phyloP scores from a whole-genome alignment of 2,329 filamentous ascomycete genomes.

The Raffaelea deltoideospora region DNA sequence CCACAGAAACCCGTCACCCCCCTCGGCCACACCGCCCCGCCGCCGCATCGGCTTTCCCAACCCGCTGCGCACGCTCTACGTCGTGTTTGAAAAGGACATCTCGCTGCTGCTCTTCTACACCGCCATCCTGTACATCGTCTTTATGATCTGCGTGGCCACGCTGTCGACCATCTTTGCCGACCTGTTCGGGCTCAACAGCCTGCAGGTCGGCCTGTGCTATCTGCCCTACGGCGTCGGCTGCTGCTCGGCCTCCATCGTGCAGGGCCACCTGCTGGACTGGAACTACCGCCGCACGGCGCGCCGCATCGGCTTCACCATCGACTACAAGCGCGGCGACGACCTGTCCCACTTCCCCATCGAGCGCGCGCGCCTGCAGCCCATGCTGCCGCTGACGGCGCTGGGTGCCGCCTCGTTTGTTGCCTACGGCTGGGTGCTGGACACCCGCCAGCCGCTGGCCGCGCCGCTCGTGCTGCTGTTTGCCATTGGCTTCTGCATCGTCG shows the following conservation, averaged over 20 bases:
- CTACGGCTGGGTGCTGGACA: slow-evolving; percentile 38
- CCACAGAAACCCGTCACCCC: no score
- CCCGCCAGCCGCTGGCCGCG: slow-evolving; percentile 29
- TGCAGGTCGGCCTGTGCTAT: slow-evolving; percentile 38
- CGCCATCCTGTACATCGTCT: slow-evolving; percentile 38
- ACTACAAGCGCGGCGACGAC: slow-evolving; percentile 39
- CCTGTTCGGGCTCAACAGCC: slow-evolving; percentile 34
- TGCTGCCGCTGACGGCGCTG: slow-evolving; percentile 37
- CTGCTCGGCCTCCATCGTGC: slow-evolving; percentile 29
- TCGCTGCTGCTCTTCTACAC: slow-evolving; percentile 36
- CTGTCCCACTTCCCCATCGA: slow-evolving; percentile 39
- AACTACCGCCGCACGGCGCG: slow-evolving; percentile 57
- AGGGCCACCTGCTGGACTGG: slow-evolving; percentile 45
- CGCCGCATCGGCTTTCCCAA: slow-evolving; percentile 40
- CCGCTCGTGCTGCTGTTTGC: slow-evolving; percentile 41
- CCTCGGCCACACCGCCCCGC: slow-evolving; percentile 14
- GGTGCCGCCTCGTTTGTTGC: slow-evolving; percentile 36
- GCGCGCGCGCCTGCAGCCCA: slow-evolving; percentile 35
- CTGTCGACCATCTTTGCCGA: slow-evolving; percentile 34
- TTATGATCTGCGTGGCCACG: slow-evolving; percentile 38
- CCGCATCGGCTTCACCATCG: slow-evolving; percentile 44
- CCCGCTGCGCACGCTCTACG: slow-evolving; percentile 36
- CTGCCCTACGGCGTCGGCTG: slow-evolving; percentile 38
- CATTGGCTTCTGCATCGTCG: slow-evolving; percentile 42
- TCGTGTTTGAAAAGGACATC: slow-evolving; percentile 43